These are phyloP conservation scores for Magnusiomyces ingens DNA, from an alignment of 1,139 yeast genomes.

Conservation along the genomic window DNA sequence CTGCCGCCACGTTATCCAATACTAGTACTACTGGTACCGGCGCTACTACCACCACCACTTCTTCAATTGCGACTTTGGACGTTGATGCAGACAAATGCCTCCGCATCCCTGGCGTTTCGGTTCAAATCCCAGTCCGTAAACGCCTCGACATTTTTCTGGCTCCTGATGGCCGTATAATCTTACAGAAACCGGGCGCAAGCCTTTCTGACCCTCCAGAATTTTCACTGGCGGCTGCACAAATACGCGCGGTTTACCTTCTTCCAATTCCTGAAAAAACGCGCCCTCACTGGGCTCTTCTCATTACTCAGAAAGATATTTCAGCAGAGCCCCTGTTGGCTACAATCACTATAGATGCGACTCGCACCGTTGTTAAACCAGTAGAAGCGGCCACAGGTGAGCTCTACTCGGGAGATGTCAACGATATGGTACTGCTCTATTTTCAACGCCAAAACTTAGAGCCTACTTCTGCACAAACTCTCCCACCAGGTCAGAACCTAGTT, in stretches of 20 bases:
- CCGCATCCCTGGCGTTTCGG: slow-evolving; percentile 9
- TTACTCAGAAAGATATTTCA: slow-evolving; percentile 10
- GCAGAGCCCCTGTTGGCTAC: slow-evolving; percentile 12
- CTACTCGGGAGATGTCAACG: slow-evolving; percentile 12
- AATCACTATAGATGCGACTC: slow-evolving; percentile 14
- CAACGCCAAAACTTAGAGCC: slow-evolving; percentile 12
- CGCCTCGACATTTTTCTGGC: slow-evolving; percentile 13
- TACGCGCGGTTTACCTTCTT: slow-evolving; percentile 12
- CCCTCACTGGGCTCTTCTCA: slow-evolving; percentile 32
- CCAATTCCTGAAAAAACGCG: slow-evolving; percentile 35
- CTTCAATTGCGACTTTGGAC: neutral
- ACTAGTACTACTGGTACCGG: neutral
- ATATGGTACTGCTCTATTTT: slow-evolving; percentile 12
- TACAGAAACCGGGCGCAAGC: slow-evolving; percentile 5
- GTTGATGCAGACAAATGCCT: slow-evolving; percentile 7
- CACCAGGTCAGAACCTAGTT: slow-evolving; percentile 11
- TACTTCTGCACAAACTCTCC: slow-evolving; percentile 10
- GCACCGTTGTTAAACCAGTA: slow-evolving; percentile 18
- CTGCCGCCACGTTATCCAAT: too few relatives aligned
- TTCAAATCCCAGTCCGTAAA: slow-evolving; percentile 14
- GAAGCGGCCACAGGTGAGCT: slow-evolving; percentile 13
- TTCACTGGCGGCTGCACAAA: neutral
- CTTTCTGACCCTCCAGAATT: slow-evolving; percentile 10
- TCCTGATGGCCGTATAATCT: slow-evolving; percentile 1
- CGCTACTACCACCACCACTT: neutral